Evolutionary conservation across 2,329 filamentous ascomycete genomes (phyloP), one percentile per base, ranked within the genome.

Genomic region (Pseudomassariella vexata): DNA sequence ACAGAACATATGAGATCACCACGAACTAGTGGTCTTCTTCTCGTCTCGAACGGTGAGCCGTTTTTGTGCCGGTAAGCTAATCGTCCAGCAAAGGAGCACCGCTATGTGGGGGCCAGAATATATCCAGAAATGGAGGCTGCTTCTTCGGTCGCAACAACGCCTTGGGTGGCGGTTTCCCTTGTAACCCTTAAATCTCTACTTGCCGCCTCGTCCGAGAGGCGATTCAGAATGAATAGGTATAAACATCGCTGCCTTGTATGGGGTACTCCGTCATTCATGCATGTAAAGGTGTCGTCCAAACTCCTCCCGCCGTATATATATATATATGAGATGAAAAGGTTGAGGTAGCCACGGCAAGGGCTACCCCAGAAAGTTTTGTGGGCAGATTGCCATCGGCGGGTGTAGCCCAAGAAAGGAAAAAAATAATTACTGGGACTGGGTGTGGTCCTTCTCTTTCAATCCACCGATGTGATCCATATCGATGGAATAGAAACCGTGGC

Each of bases 401-500:
- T n/a, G n/a, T n/a, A n/a, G n/a, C n/a, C n/a, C n/a, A n/a, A n/a
- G n/a, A n/a, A n/a, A n/a, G n/a, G n/a, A n/a, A n/a, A n/a, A n/a
- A n/a, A 10, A 19, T 15, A 19, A 14, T 34, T 38, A 38, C 22
- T 34, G 36, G 32, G 34, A 38, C 23, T 38, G 36, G 23, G 31
- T 30, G 45, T 59, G 60, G 46, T 83, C 76, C 70, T 94, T 95
- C 70, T 96, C 92, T 63, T 89, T 94, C 47, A 96, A 67, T 10
- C 92, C 92, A 31, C 92, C 92, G 55, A 96, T 94, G 44, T 86
- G 79, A 49, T 96, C 85, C 57, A 98, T 84, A 57, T 98, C 90
- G 49, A 98, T 79, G 4, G 88, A 92, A 58, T 95, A 85, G 65
- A 95, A 96, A 45, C 87, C 77, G 39, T 77, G 75, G 38, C 76